phyloP scores from a whole-genome alignment of 169 alveolate species.

The Eimeria acervulina region DNA sequence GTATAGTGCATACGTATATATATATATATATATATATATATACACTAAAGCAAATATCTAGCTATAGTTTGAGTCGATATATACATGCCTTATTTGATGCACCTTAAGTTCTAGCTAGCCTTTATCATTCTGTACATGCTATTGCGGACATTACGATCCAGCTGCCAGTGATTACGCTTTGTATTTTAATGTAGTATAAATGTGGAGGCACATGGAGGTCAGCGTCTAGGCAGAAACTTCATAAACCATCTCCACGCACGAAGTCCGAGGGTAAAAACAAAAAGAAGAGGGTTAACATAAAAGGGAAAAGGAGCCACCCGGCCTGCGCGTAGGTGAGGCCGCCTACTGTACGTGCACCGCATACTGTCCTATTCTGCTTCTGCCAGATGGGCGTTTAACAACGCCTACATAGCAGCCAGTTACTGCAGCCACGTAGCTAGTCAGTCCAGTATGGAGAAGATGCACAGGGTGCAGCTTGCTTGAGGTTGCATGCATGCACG shows the following conservation, averaged over 20 bases:
- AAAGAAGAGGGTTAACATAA: not conserved
- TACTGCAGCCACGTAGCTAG: no score
- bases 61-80: no score
- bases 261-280: not conserved
- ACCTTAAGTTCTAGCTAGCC: no score
- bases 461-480: not conserved
- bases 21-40: no score
- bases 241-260: not conserved
- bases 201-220: not conserved
- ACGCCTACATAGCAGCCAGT: not conserved
- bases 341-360: not conserved
- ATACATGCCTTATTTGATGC: no score
- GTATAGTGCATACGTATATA: no score
- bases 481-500: not conserved
- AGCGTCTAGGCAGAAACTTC: not conserved
- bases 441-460: not conserved
- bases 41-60: no score
- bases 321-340: not conserved
- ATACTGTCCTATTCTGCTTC: not conserved
- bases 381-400: not conserved
- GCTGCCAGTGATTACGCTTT: no score
- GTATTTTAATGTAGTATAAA: no score
- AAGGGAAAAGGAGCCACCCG: not conserved
- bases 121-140: no score
- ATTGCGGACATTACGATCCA: no score